Percentiles rank a stretch among this genome's conserved stretches.
Conservation (phyloP, 2,329 filamentous ascomycete genomes). For the Remersonia thermophila region DNA sequence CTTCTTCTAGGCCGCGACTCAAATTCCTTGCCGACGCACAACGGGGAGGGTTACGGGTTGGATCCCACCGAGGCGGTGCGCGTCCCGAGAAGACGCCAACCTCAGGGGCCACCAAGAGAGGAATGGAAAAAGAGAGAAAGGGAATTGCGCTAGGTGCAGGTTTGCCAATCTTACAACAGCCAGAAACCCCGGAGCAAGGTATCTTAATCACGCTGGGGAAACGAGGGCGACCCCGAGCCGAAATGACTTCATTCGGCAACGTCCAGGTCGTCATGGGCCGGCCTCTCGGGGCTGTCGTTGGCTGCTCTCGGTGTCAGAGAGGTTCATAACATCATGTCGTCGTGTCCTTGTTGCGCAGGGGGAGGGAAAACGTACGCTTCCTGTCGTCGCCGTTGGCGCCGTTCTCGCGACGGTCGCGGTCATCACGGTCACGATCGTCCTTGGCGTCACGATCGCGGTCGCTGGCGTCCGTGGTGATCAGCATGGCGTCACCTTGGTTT, state of each 20-base stretch:
- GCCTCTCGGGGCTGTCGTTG: slow-evolving; percentile 66
- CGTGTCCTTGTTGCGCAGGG: slow-evolving; percentile 23
- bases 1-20: too few species aligned
- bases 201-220: too few species aligned
- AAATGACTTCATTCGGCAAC: slow-evolving; percentile 57
- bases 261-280: slow-evolving; percentile 87
- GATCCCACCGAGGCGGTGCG: too few species aligned
- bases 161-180: slow-evolving; percentile 17
- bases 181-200: too few species aligned
- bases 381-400: slow-evolving; percentile 76
- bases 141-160: slow-evolving; percentile 8
- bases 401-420: slow-evolving; percentile 63
- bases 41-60: too few species aligned
- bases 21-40: too few species aligned
- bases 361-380: slow-evolving; percentile 52
- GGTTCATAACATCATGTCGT: too few species aligned
- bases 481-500: too few species aligned
- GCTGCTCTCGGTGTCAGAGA: slow-evolving; percentile 25
- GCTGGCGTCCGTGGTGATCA: slow-evolving; percentile 15
- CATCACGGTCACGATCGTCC: slow-evolving; percentile 51
- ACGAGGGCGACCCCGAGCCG: neutral
- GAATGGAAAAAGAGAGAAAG: too few species aligned
- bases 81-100: too few species aligned
- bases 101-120: too few species aligned
- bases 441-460: slow-evolving; percentile 33